A percentile compares a stretch with the other conserved stretches of the same genome.
phyloP scores from a whole-genome alignment of 163 green algal species.

The Coccomyxa subellipsoidea region DNA sequence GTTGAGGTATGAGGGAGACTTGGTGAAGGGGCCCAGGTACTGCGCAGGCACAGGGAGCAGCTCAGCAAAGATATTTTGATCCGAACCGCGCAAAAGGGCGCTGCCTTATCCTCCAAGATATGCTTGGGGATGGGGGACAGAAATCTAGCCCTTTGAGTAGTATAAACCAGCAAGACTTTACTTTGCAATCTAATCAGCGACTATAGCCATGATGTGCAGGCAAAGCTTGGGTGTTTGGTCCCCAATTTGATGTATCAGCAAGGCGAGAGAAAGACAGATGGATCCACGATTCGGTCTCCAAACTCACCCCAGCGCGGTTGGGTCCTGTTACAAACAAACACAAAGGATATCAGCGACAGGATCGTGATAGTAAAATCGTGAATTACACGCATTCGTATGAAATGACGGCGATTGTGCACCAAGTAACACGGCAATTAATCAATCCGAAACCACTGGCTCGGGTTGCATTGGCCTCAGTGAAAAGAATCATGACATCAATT shows the following conservation, averaged over 20 bases:
- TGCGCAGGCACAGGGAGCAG: neutral
- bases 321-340: neutral
- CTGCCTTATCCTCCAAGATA: neutral
- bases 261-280: neutral
- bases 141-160: no score
- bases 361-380: neutral
- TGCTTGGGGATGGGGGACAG: no score
- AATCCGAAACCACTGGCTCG: no score
- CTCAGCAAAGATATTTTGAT: neutral
- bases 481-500: no score
- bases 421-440: no score
- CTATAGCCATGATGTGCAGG: no score
- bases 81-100: neutral
- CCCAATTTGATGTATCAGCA: no score
- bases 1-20: neutral
- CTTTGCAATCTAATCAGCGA: no score
- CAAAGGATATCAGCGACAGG: neutral
- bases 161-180: no score
- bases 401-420: no score
- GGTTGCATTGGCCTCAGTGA: no score
- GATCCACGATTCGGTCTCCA: neutral
- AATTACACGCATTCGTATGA: neutral
- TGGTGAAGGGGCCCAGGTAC: neutral
- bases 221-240: no score
- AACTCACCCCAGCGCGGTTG: neutral